A percentile compares a stretch with the other conserved stretches of the same genome.
Conservation (phyloP, 78 protist species). For the Bigelowiella natans region DNA sequence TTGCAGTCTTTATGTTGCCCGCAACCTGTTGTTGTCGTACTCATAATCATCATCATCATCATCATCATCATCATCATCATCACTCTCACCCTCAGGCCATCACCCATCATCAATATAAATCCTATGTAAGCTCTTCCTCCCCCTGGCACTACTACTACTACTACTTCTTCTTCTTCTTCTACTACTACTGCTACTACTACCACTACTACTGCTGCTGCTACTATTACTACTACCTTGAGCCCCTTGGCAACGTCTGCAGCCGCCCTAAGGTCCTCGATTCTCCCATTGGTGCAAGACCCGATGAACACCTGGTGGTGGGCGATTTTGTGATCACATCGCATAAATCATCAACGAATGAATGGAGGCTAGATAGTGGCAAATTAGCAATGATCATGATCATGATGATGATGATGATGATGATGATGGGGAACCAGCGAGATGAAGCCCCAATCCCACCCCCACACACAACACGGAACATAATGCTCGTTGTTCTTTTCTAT, state of each 20-base stretch:
- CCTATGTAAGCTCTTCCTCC: background rate
- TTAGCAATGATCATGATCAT: too few relatives aligned
- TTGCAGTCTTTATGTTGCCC: background rate
- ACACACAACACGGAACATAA: too few relatives aligned
- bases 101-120: background rate
- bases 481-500: background rate
- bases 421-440: too few relatives aligned
- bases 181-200: background rate
- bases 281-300: constrained; percentile 55
- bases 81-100: too few relatives aligned
- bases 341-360: too few relatives aligned
- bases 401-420: too few relatives aligned
- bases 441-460: too few relatives aligned
- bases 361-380: too few relatives aligned
- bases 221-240: background rate
- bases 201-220: background rate
- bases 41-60: too few relatives aligned
- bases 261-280: constrained; percentile 42
- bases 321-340: too few relatives aligned
- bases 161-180: background rate
- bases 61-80: background rate
- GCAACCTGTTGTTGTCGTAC: too few relatives aligned
- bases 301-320: constrained; percentile 41
- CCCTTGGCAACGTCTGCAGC: constrained; percentile 49
- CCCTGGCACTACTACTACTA: background rate